A percentile compares a stretch with the other conserved stretches of the same genome.
phyloP scores from a whole-genome alignment of 139 green algal species.

The Chlorella ohadii region DNA sequence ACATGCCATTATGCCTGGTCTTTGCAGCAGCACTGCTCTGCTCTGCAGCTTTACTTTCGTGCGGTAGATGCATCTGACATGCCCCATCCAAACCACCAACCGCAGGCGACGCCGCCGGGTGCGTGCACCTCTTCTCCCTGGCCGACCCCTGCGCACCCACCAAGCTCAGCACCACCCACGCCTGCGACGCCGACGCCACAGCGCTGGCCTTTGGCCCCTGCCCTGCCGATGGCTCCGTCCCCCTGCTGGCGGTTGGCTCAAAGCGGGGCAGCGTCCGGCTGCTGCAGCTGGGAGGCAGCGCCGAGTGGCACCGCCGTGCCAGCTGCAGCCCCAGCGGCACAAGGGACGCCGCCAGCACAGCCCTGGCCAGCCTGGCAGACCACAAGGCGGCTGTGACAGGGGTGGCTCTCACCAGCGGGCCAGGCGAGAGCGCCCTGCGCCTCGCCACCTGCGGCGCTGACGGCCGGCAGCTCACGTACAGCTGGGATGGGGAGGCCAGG shows the following conservation, averaged over 20 bases:
- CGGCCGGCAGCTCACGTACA: not conserved
- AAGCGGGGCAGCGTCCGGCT: not conserved
- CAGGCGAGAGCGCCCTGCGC: not conserved
- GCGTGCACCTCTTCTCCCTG: conserved; percentile 14
- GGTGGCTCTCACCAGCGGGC: not conserved
- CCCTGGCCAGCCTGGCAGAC: not conserved
- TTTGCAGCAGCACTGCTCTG: no score
- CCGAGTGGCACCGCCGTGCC: no score
- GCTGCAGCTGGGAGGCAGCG: not conserved
- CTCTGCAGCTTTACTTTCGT: no score
- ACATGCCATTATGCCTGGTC: no score
- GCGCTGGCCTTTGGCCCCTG: not conserved
- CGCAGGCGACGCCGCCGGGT: conserved; percentile 1
- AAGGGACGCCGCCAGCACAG: not conserved
- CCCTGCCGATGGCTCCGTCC: not conserved
- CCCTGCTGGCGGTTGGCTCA: conserved; percentile 12
- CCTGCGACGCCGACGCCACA: not conserved
- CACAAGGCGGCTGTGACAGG: not conserved
- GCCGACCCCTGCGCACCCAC: not conserved
- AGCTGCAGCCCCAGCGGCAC: no score
- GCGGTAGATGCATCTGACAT: no score
- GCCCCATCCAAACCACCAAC: no score
- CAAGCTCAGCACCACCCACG: not conserved
- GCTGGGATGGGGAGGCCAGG: not conserved
- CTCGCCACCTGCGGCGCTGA: not conserved